phyloP scores from a whole-genome alignment of 1,284 basidiomycete genomes.

The Stereum hirsutum region DNA sequence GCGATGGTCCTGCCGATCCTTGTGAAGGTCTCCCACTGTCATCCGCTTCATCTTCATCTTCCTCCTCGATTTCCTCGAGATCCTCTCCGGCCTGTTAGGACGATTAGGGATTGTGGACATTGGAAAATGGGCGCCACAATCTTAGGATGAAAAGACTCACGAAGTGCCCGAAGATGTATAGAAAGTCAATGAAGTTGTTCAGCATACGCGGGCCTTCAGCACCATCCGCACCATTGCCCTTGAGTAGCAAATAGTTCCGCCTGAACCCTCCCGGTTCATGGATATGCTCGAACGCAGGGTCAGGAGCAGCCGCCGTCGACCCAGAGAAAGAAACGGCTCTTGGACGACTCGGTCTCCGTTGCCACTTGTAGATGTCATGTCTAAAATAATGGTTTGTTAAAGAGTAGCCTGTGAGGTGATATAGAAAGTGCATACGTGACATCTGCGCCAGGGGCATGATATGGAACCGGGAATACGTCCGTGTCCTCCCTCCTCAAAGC shows the following conservation, averaged over 20 bases:
- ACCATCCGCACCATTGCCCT: slow-evolving; percentile 57
- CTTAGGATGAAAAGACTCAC: slow-evolving; percentile 38
- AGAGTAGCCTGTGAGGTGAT: slow-evolving; percentile 3
- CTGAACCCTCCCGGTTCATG: slow-evolving; percentile 92
- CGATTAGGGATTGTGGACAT: background rate
- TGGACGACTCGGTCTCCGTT: slow-evolving; percentile 50
- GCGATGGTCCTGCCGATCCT: background rate
- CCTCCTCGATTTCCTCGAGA: slow-evolving; percentile 55
- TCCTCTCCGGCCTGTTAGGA: slow-evolving; percentile 82
- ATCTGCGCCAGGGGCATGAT: slow-evolving; percentile 79
- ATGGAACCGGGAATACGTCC: slow-evolving; percentile 76
- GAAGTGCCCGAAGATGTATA: slow-evolving; percentile 91
- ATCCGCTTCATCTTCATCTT: background rate
- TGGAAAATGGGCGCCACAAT: slow-evolving; percentile 1
- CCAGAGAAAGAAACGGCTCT: slow-evolving; percentile 71
- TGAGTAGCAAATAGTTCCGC: slow-evolving; percentile 74
- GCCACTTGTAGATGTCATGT: slow-evolving; percentile 94
- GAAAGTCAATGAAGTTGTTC: slow-evolving; percentile 87
- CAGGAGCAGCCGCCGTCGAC: slow-evolving; percentile 32
- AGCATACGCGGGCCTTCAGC: slow-evolving; percentile 56
- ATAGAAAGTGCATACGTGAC: slow-evolving; percentile 59
- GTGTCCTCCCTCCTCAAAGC: slow-evolving; percentile 32
- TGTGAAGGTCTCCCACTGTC: too few relatives aligned
- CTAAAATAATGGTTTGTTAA: too few relatives aligned
- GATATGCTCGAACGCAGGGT: slow-evolving; percentile 83